phyloP scores from a whole-genome alignment of 371 early-diverging fungal genomes.

The Chytridium lagenaria region DNA sequence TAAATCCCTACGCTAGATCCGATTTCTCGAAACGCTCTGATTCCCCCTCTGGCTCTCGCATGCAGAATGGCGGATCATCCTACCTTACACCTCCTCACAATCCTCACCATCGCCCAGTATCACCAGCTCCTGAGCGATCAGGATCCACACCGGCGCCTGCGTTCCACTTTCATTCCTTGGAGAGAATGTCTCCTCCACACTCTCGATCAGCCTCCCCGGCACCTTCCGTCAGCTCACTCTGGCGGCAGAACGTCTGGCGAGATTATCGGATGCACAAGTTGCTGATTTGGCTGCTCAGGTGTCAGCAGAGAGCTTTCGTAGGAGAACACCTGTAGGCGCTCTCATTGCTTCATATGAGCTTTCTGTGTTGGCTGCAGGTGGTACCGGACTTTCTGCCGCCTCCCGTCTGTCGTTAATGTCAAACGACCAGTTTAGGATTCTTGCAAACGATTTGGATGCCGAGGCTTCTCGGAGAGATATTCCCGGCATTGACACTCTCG shows the following conservation, averaged over 20 bases:
- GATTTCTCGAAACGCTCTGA: background rate
- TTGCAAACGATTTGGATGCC: slow-evolving; percentile 35
- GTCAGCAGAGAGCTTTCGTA: slow-evolving; percentile 3
- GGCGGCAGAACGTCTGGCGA: slow-evolving; percentile 33
- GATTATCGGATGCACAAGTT: slow-evolving; percentile 33
- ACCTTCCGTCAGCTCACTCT: slow-evolving; percentile 31
- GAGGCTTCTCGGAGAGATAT: slow-evolving; percentile 36
- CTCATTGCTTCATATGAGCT: slow-evolving; percentile 27
- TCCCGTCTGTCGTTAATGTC: slow-evolving; percentile 35
- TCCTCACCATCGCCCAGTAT: slow-evolving; percentile 3
- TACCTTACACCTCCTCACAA: background rate
- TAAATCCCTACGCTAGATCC: background rate
- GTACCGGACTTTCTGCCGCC: slow-evolving; percentile 17
- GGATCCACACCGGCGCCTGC: too few species aligned
- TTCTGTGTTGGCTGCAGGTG: slow-evolving; percentile 24
- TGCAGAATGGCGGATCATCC: slow-evolving; percentile 13
- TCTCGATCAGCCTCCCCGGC: slow-evolving; percentile 36
- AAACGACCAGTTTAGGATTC: slow-evolving; percentile 34
- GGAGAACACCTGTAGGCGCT: slow-evolving; percentile 17
- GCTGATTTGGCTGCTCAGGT: slow-evolving; percentile 38
- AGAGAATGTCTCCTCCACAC: slow-evolving; percentile 10
- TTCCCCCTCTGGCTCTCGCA: background rate
- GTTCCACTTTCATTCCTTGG: slow-evolving; percentile 12
- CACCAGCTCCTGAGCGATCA: slow-evolving; percentile 11
- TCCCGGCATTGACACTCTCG: slow-evolving; percentile 35